phyloP scores from a whole-genome alignment of 1,284 basidiomycete genomes.

The Cutaneotrichosporon sp. region DNA sequence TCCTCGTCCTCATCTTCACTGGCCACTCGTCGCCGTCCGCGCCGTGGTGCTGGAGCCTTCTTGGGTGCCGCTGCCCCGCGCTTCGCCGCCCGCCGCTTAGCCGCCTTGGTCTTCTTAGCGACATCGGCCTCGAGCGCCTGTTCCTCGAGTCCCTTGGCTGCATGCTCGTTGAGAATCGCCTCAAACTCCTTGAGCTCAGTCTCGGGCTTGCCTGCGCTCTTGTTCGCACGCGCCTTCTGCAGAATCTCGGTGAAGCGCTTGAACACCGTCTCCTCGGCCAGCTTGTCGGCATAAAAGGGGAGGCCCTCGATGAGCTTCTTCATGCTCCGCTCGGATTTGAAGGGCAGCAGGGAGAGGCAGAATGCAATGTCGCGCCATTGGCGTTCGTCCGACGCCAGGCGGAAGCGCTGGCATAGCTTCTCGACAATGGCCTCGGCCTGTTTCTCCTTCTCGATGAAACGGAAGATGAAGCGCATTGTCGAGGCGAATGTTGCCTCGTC shows the following conservation, averaged over 20 bases:
- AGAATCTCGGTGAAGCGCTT: slow-evolving; percentile 85
- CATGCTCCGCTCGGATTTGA: slow-evolving; percentile 92
- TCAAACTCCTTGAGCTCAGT: slow-evolving; percentile 88
- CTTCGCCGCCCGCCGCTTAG: slow-evolving; percentile 62
- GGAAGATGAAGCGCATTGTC: slow-evolving; percentile 94
- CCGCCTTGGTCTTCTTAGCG: slow-evolving; percentile 73
- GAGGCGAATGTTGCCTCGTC: slow-evolving; percentile 88
- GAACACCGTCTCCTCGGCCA: slow-evolving; percentile 84
- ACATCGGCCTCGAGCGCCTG: slow-evolving; percentile 82
- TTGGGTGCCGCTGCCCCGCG: slow-evolving; percentile 14
- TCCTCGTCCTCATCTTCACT: slow-evolving; percentile 13
- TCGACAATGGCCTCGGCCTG: slow-evolving; percentile 94
- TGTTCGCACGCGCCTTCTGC: slow-evolving; percentile 75
- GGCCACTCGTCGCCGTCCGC: slow-evolving; percentile 13
- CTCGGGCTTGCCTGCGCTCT: slow-evolving; percentile 84
- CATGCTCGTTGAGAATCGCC: slow-evolving; percentile 77
- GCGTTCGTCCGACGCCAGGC: slow-evolving; percentile 78
- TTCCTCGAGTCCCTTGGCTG: slow-evolving; percentile 83
- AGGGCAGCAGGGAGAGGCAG: slow-evolving; percentile 89
- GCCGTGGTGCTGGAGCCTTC: slow-evolving; percentile 1
- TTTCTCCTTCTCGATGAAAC: slow-evolving; percentile 97
- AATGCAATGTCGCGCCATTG: slow-evolving; percentile 98
- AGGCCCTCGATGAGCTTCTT: slow-evolving; percentile 94
- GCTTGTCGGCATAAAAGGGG: slow-evolving; percentile 89
- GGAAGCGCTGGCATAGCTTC: slow-evolving; percentile 92